phyloP scores from a whole-genome alignment of 176 grass and related monocot species.

The Eremochloa ophiuroides region DNA sequence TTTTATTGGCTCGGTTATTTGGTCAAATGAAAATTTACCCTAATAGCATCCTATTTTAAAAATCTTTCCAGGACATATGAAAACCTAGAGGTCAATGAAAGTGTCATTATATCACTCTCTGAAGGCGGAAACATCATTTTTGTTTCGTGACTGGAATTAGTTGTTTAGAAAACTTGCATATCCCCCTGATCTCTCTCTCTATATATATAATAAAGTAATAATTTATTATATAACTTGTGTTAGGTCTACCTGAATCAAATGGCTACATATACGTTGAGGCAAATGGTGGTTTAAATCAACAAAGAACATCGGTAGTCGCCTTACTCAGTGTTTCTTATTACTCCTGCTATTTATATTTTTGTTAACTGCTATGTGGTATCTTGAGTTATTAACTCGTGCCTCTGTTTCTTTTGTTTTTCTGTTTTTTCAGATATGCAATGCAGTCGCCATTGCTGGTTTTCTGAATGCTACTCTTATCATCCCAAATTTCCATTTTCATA shows the following conservation, averaged over 20 bases:
- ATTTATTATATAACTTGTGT: constrained; percentile 23
- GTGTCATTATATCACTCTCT: background rate
- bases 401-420: constrained; percentile 28
- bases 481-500: constrained; percentile 92
- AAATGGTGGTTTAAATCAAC: constrained; percentile 98
- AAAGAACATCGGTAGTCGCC: constrained; percentile 75
- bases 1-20: background rate
- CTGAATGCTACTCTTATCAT: constrained; percentile 95
- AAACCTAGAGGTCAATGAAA: background rate
- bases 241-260: constrained; percentile 96
- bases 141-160: background rate
- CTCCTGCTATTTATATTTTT: constrained; percentile 15
- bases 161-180: background rate
- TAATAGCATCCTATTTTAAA: background rate
- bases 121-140: background rate
- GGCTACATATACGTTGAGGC: constrained; percentile 97
- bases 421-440: constrained; percentile 85
- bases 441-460: constrained; percentile 89
- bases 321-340: constrained; percentile 24
- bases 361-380: background rate
- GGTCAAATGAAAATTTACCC: background rate
- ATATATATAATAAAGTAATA: too few species aligned
- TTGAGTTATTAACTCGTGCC: constrained; percentile 7
- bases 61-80: background rate
- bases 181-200: background rate